Evolutionary conservation across 2,329 filamentous ascomycete genomes (phyloP), one percentile per base, ranked within the genome.

Genomic region (Colletotrichum cuscutae): DNA sequence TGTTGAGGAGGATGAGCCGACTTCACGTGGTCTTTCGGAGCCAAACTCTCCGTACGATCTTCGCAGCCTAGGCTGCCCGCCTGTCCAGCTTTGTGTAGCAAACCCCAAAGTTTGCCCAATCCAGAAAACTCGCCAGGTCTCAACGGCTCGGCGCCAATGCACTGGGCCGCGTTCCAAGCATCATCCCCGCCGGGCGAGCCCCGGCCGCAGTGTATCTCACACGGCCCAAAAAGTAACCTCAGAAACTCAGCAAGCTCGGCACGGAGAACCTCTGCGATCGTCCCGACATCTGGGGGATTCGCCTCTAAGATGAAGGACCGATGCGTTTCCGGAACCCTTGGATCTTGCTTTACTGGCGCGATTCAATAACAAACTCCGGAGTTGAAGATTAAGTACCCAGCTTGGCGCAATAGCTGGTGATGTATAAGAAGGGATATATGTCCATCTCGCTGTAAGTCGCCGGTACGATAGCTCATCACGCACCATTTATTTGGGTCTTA

Each of bases 141-240:
- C 19, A 46, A 37, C 57, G 63, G 66, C 70, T 73, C 71, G 70
- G 71, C 65, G 66, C 71, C 65, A 70, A 63, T 60, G 66, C 28
- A 49, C 7, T 26, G n/a, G 30, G n/a, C 60, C 60, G 60, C 53
- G n/a, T 28, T 58, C 30, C 71, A 35, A 70, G 71, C 71, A 72
- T 70, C 54, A 72, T 65, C 71, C 71, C 60, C 66, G 71, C 60
- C 71, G 60, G n/a, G 5, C 12, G 54, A 26, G 66, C 32, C 61
- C 56, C 67, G 60, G 71, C 60, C 46, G 15, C 60, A 24, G 32
- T 72, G 60, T 65, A 61, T 65, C 66, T 52, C 61, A 71, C 56
- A 70, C 66, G 54, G 56, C 54, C 49, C 28, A 24, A 52, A 71
- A 61, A 72, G 71, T 71, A 70, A 65, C 28, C 35, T 70, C 60